Percentiles rank a stretch among this genome's conserved stretches.
Conservation (phyloP, 2,329 filamentous ascomycete genomes). For the Xylaria sp. region DNA sequence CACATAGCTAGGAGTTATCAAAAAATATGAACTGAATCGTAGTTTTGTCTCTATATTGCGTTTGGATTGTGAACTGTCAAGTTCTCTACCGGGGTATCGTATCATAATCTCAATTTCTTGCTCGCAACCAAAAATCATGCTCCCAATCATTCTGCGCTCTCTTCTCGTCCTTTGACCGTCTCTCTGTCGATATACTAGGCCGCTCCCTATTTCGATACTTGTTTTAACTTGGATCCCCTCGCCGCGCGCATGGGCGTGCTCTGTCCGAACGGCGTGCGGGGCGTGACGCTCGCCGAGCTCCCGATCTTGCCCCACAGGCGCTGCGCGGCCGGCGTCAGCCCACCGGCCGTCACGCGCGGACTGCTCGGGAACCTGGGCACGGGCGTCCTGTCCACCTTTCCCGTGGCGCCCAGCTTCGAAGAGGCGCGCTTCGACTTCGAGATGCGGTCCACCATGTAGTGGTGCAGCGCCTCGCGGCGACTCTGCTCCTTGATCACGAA, state of each 20-base stretch:
- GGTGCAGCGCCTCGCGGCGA: conserved; percentile 81
- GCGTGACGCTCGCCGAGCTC: conserved; percentile 50
- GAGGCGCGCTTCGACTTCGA: conserved; percentile 75
- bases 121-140: not conserved
- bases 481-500: conserved; percentile 82
- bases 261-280: conserved; percentile 53
- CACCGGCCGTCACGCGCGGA: conserved; percentile 61
- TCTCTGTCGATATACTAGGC: not conserved
- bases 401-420: conserved; percentile 67
- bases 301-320: conserved; percentile 72
- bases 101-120: conserved; percentile 18
- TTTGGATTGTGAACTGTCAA: not conserved
- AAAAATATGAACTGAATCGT: not conserved
- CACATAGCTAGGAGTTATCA: not conserved
- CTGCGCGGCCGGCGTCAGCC: conserved; percentile 79
- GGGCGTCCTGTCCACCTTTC: conserved; percentile 67
- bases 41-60: not conserved
- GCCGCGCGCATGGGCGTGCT: conserved; percentile 53
- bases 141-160: not conserved
- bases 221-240: conserved; percentile 51
- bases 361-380: conserved; percentile 77
- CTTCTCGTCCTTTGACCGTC: not conserved
- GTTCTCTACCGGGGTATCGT: conserved; percentile 35
- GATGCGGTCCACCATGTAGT: conserved; percentile 86
- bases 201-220: conserved; percentile 46